Conservation (phyloP, 2,329 filamentous ascomycete genomes). For the Pseudogymnoascus sp. region DNA sequence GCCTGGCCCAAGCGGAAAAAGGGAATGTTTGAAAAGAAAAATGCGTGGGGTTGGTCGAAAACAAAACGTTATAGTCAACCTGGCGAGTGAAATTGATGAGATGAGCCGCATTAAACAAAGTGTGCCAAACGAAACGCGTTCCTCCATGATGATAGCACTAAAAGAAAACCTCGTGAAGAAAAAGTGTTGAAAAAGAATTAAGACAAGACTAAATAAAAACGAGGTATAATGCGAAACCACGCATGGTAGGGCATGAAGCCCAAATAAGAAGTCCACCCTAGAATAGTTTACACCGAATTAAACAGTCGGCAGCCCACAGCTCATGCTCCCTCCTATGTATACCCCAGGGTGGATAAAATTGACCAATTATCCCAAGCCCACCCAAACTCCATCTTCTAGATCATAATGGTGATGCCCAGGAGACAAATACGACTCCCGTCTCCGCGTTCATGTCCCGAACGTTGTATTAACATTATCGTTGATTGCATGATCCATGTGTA, state of each 20-base stretch:
- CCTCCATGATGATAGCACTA: not conserved
- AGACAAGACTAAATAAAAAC: not conserved
- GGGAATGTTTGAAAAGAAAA: not conserved
- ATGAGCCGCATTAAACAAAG: not conserved
- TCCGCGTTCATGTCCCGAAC: conserved; percentile 8
- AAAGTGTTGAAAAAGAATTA: conserved; percentile 5
- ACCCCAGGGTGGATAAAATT: not conserved
- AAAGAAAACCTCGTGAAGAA: not conserved
- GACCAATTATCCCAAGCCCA: conserved; percentile 6
- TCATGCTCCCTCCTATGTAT: not conserved
- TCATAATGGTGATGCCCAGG: not conserved
- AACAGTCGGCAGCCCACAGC: conserved; percentile 1
- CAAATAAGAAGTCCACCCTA: conserved; percentile 8
- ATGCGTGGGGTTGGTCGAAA: not conserved
- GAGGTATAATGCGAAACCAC: conserved; percentile 10
- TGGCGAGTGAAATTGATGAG: not conserved
- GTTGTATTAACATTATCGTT: conserved; percentile 11
- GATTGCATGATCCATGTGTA: conserved; percentile 8
- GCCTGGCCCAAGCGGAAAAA: not conserved
- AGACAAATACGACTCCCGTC: conserved; percentile 6
- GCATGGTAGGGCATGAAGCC: not conserved
- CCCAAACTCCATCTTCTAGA: conserved; percentile 2
- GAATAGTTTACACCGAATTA: conserved; percentile 11
- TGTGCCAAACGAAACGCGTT: conserved; percentile 5
- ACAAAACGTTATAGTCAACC: not conserved